Evolutionary conservation across 192 early-diverging fungal genomes (phyloP), one percentile per base, ranked within the genome.

Genomic region (Rhizoclosmatium sp.): DNA sequence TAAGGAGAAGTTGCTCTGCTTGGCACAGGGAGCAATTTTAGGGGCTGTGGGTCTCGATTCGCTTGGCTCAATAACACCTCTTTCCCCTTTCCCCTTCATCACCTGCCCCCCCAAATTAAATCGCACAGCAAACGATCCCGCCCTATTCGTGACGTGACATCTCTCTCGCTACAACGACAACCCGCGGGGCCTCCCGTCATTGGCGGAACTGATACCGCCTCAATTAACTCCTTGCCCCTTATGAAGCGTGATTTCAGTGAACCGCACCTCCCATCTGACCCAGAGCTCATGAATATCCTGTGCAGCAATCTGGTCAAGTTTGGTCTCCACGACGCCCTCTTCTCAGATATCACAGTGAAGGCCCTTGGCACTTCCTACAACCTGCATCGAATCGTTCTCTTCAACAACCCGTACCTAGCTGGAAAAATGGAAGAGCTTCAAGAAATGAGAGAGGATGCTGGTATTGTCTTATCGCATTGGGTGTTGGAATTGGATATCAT

Each of bases 301-400:
- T 76, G 75, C 41, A 12, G 14, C 14, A 67, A 54, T 39, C 58
- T 76, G 47, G 46, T 76, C 41, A 45, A 62, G 9, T 23, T 49
- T n/a, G 75, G 75, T 12, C 47, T 76, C 14, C 75, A 76, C 42
- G 75, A 76, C 7, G 23, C 75, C 10, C 47, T 76, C 7, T 76
- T 76, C 54, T 76, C 75, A 39, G 75, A 76, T 47, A 47, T 76
- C 10, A 40, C 64, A 10, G 39, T 76, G 46, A 76, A 66, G 39
- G 48, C 47, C 5, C 47, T 67, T 1, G 61, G 49, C n/a, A 76
- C 75, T 4, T 66, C 65, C 45, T 76, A 76, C 46, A 67, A 65
- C 39, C 64, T 76, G 46, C 75, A 76, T 54, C 60, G 75, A 10
- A 14, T 76, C 16, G n/a, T 76, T 16, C 42, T 76, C 42, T 12